These are phyloP conservation scores for Limtongia smithiae DNA, from an alignment of 805 yeast genomes.

Conservation along the genomic window DNA sequence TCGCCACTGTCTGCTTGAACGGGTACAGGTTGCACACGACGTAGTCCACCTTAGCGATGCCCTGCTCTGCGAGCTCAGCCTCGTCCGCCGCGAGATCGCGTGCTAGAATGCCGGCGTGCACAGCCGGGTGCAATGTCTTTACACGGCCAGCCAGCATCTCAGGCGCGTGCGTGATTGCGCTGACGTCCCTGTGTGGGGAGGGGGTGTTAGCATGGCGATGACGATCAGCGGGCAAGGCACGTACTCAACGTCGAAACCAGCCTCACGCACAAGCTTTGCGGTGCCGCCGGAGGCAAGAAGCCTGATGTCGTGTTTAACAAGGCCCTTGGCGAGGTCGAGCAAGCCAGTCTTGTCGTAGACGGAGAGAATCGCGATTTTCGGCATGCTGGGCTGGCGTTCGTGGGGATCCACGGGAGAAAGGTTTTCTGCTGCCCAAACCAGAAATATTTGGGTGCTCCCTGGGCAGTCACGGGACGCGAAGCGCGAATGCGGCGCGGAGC, in stretches of 20 bases:
- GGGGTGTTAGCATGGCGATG: not conserved
- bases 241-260: constrained; percentile 90
- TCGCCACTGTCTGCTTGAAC: constrained; percentile 94
- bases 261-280: constrained; percentile 88
- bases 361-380: constrained; percentile 88
- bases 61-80: constrained; percentile 79
- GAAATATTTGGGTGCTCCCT: not conserved
- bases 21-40: constrained; percentile 98
- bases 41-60: constrained; percentile 91
- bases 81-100: constrained; percentile 89
- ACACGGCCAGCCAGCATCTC: constrained; percentile 99
- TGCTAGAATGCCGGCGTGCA: constrained; percentile 94
- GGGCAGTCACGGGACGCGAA: not conserved
- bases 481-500: not conserved
- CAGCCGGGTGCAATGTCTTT: constrained; percentile 97
- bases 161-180: constrained; percentile 94
- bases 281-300: constrained; percentile 98
- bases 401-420: not conserved
- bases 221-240: constrained; percentile 10
- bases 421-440: constrained; percentile 1
- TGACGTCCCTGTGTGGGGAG: constrained; percentile 55
- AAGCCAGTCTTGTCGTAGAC: constrained; percentile 97
- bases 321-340: constrained; percentile 92
- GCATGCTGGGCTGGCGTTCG: not conserved
- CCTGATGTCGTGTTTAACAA: constrained; percentile 81